Percentiles rank a stretch among this genome's conserved stretches.
Conservation (phyloP, 2,329 filamentous ascomycete genomes). For the Colletotrichum plurivorum region DNA sequence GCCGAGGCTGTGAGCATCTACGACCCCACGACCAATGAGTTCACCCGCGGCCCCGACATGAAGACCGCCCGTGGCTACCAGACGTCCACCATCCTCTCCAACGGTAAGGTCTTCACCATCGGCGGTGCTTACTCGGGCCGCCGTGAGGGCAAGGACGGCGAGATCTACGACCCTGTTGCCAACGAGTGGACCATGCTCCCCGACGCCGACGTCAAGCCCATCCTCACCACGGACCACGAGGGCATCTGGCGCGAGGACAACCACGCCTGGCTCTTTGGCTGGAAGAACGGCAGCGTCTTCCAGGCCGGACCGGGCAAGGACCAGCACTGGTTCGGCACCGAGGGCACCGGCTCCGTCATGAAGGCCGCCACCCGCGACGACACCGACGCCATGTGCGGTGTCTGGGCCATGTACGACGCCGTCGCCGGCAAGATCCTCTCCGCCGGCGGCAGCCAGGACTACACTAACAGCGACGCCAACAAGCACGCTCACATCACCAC, state of each 20-base stretch:
- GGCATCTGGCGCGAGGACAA: slow-evolving; percentile 62
- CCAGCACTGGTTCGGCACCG: slow-evolving; percentile 71
- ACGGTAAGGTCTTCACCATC: slow-evolving; percentile 70
- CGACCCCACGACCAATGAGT: slow-evolving; percentile 54
- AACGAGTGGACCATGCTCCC: slow-evolving; percentile 63
- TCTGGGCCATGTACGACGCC: slow-evolving; percentile 71
- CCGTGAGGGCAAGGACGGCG: slow-evolving; percentile 66
- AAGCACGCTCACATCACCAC: slow-evolving; percentile 65
- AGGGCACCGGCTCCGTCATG: slow-evolving; percentile 55
- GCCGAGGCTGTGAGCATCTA: slow-evolving; percentile 64
- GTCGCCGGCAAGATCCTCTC: slow-evolving; percentile 70
- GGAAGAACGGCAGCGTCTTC: slow-evolving; percentile 65
- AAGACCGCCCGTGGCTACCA: slow-evolving; percentile 67
- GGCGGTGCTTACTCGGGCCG: slow-evolving; percentile 68
- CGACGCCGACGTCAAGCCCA: slow-evolving; percentile 60
- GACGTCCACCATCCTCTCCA: slow-evolving; percentile 61
- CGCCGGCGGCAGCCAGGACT: slow-evolving; percentile 63
- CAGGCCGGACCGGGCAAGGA: slow-evolving; percentile 67
- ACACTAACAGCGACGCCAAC: slow-evolving; percentile 58
- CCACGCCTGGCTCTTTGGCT: slow-evolving; percentile 51
- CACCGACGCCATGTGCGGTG: slow-evolving; percentile 68
- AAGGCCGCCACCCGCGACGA: slow-evolving; percentile 59
- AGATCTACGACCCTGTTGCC: slow-evolving; percentile 62
- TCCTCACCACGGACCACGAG: slow-evolving; percentile 64
- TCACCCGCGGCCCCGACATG: slow-evolving; percentile 59